phyloP scores from a whole-genome alignment of 2,329 filamentous ascomycete species.

The Ophiocordyceps camponoti-rufipedis region DNA sequence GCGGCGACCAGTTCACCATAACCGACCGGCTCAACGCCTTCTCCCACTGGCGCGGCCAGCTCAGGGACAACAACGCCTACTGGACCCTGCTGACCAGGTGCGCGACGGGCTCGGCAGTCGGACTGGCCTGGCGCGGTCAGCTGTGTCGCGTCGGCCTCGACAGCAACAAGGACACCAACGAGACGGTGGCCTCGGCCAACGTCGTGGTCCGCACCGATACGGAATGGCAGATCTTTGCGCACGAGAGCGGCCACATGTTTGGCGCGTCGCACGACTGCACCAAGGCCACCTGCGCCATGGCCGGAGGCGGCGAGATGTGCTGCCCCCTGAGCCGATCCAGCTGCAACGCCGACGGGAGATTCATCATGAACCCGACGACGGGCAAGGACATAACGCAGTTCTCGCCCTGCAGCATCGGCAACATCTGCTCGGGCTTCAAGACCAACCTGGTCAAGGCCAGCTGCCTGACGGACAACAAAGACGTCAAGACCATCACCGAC shows the following conservation, averaged over 20 bases:
- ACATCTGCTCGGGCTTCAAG: slow-evolving; percentile 75
- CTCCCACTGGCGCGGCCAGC: slow-evolving; percentile 69
- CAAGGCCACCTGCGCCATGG: slow-evolving; percentile 29
- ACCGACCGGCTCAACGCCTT: slow-evolving; percentile 71
- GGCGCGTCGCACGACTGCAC: slow-evolving; percentile 92
- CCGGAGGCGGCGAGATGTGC: slow-evolving; percentile 42
- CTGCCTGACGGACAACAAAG: slow-evolving; percentile 74
- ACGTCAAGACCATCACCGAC: slow-evolving; percentile 63
- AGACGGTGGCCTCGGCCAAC: slow-evolving; percentile 72
- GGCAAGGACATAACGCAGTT: slow-evolving; percentile 55
- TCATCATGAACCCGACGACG: slow-evolving; percentile 94
- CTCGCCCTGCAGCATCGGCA: slow-evolving; percentile 78
- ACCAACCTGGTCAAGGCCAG: slow-evolving; percentile 50
- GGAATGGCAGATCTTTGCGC: slow-evolving; percentile 92
- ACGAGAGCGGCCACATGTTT: slow-evolving; percentile 88
- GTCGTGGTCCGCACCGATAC: slow-evolving; percentile 69
- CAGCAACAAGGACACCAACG: slow-evolving; percentile 29
- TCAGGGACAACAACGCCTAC: slow-evolving; percentile 68
- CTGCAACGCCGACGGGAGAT: slow-evolving; percentile 63
- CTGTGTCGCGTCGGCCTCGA: slow-evolving; percentile 47
- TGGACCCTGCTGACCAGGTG: slow-evolving; percentile 82
- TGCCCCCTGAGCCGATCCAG: slow-evolving; percentile 52
- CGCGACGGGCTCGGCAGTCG: slow-evolving; percentile 67
- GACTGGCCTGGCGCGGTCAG: slow-evolving; percentile 83
- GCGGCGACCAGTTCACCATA: slow-evolving; percentile 44